A percentile compares a stretch with the other conserved stretches of the same genome.
These are phyloP conservation scores for Cordia subcordata DNA, from an alignment of 257 asterid species.

Conservation along the genomic window DNA sequence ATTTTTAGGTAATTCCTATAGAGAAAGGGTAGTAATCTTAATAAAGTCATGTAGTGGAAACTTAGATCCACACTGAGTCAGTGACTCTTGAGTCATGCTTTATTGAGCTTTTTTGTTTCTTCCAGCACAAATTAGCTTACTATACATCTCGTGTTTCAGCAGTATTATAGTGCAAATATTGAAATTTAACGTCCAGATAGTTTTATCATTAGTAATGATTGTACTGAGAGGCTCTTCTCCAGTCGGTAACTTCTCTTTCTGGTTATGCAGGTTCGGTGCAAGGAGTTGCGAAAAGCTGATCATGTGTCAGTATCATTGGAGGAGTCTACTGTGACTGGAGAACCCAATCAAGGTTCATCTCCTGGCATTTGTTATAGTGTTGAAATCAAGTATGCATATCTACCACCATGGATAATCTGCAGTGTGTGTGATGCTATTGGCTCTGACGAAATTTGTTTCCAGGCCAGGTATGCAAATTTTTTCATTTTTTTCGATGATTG, in stretches of 20 bases:
- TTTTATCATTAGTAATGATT: background rate
- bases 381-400: slow-evolving; percentile 66
- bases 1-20: too few species aligned
- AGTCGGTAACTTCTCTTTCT: slow-evolving; percentile 11
- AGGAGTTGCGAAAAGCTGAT: slow-evolving; percentile 71
- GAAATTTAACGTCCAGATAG: too few species aligned
- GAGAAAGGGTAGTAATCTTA: too few species aligned
- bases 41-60: too few species aligned
- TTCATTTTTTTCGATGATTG: too few species aligned
- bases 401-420: slow-evolving; percentile 86
- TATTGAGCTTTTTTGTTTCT: too few species aligned
- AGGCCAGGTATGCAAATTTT: slow-evolving; percentile 58
- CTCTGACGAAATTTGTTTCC: slow-evolving; percentile 57
- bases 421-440: slow-evolving; percentile 62
- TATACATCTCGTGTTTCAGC: too few species aligned
- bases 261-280: slow-evolving; percentile 70
- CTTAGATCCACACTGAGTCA: too few species aligned
- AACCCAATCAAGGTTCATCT: slow-evolving; percentile 37
- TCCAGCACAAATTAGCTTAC: too few species aligned
- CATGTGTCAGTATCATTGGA: slow-evolving; percentile 35
- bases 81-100: too few species aligned
- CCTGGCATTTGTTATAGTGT: slow-evolving; percentile 65
- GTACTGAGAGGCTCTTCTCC: background rate
- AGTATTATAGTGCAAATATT: too few species aligned
- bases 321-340: slow-evolving; percentile 34